phyloP scores from a whole-genome alignment of 768 basidiomycete species.

The Suillus variegatus region DNA sequence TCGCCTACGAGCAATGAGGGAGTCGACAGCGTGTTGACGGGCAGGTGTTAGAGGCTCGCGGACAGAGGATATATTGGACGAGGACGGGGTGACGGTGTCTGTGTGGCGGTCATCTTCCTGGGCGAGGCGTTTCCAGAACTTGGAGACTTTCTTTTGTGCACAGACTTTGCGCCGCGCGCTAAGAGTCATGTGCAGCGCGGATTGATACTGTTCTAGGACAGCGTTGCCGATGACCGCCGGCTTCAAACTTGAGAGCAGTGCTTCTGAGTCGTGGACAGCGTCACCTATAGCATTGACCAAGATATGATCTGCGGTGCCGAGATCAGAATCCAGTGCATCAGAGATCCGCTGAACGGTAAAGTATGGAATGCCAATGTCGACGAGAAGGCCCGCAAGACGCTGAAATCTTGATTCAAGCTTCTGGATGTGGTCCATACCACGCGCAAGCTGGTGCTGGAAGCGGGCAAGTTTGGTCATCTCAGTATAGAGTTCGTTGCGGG shows the following conservation, averaged over 20 bases:
- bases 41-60: slow-evolving; percentile 25
- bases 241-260: slow-evolving; percentile 46
- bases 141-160: slow-evolving; percentile 42
- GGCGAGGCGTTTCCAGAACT: slow-evolving; percentile 49
- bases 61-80: slow-evolving; percentile 32
- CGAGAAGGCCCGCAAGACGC: slow-evolving; percentile 24
- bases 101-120: slow-evolving; percentile 29
- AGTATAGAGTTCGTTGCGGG: slow-evolving; percentile 29
- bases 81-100: slow-evolving; percentile 28
- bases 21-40: slow-evolving; percentile 38
- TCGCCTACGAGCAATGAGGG: slow-evolving; percentile 33
- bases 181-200: slow-evolving; percentile 47
- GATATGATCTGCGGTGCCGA: slow-evolving; percentile 41
- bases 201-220: slow-evolving; percentile 44
- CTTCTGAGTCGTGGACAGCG: slow-evolving; percentile 38
- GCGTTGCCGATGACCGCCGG: slow-evolving; percentile 36
- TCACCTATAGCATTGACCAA: slow-evolving; percentile 45
- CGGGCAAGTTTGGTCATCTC: slow-evolving; percentile 30
- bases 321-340: slow-evolving; percentile 22
- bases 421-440: slow-evolving; percentile 28
- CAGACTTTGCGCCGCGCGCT: slow-evolving; percentile 45
- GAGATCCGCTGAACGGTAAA: slow-evolving; percentile 24
- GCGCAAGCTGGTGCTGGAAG: slow-evolving; percentile 23
- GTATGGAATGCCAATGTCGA: slow-evolving; percentile 29
- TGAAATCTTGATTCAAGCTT: slow-evolving; percentile 27